Conservation (phyloP, 768 basidiomycete genomes). For the Termitomyces eurrhizus region DNA sequence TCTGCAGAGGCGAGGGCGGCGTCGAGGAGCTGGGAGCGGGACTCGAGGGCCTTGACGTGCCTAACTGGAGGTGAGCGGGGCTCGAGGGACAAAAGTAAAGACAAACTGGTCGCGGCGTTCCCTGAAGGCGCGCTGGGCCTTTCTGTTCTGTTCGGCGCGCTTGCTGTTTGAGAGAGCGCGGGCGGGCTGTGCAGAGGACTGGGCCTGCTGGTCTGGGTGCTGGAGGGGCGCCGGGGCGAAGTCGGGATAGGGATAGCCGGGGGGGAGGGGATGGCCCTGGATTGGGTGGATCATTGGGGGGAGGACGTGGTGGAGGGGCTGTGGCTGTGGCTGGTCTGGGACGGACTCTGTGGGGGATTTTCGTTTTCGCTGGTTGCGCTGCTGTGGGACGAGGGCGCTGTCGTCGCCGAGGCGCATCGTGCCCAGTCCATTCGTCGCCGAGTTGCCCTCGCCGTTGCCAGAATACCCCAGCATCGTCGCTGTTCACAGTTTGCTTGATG, state of each 20-base stretch:
- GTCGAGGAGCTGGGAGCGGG: constrained; percentile 80
- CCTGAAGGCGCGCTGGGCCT: constrained; percentile 89
- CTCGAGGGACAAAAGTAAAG: constrained; percentile 2
- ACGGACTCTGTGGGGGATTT: constrained; percentile 43
- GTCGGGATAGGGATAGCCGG: constrained; percentile 48
- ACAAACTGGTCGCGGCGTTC: constrained; percentile 87
- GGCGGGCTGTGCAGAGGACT: constrained; percentile 30
- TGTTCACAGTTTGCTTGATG: constrained; percentile 25
- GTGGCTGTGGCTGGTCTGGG: constrained; percentile 22
- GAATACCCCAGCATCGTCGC: constrained; percentile 35
- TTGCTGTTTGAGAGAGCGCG: constrained; percentile 75
- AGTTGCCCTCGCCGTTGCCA: background rate
- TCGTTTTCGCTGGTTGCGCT: constrained; percentile 56
- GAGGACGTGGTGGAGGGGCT: constrained; percentile 46
- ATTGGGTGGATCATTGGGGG: constrained; percentile 51
- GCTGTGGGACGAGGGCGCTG: constrained; percentile 31
- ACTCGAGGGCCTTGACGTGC: constrained; percentile 85
- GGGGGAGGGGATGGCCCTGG: constrained; percentile 32
- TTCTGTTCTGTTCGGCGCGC: constrained; percentile 91
- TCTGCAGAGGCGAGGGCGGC: constrained; percentile 84
- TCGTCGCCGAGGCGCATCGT: constrained; percentile 66
- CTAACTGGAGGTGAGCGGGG: constrained; percentile 29
- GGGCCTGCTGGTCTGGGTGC: constrained; percentile 22
- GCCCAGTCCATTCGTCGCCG: constrained; percentile 13
- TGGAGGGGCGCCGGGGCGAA: constrained; percentile 47